Evolutionary conservation across 2,329 filamentous ascomycete genomes (phyloP).

Genomic region (Diatrype stigma): DNA sequence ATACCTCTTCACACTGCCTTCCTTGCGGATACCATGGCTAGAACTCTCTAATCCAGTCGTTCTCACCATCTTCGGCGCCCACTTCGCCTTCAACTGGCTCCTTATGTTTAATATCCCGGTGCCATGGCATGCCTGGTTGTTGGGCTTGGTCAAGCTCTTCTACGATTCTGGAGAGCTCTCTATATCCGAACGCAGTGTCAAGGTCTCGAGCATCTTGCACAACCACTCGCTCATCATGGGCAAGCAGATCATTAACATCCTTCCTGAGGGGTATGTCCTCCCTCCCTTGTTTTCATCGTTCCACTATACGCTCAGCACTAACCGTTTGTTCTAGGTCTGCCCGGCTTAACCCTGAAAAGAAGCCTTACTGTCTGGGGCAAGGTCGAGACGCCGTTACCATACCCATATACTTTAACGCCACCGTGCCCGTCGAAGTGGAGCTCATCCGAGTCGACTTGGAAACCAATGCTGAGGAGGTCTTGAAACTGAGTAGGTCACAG

Average conservation of each 20-base stretch:
- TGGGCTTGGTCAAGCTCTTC: conserved; percentile 71
- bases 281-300: not conserved
- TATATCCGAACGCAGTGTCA: conserved; percentile 89
- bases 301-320: conserved; percentile 13
- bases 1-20: conserved; percentile 83
- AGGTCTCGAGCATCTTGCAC: conserved; percentile 80
- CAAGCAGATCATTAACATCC: conserved; percentile 94
- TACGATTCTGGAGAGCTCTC: conserved; percentile 84
- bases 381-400: conserved; percentile 59
- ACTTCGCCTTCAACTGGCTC: conserved; percentile 73
- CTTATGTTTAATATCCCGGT: conserved; percentile 90
- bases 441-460: conserved; percentile 83
- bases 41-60: conserved; percentile 79
- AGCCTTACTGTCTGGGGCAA: conserved; percentile 76
- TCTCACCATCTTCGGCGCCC: conserved; percentile 64
- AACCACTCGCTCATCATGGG: conserved; percentile 92
- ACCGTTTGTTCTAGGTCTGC: conserved; percentile 58
- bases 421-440: conserved; percentile 82
- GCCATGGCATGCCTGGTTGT: conserved; percentile 69
- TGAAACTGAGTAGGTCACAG: conserved; percentile 70
- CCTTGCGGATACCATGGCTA: conserved; percentile 91
- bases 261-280: conserved; percentile 73
- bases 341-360: conserved; percentile 74
- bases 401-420: conserved; percentile 91
- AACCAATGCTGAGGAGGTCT: conserved; percentile 72